A percentile compares a stretch with the other conserved stretches of the same genome.
Evolutionary conservation across 2,329 filamentous ascomycete species (phyloP).

Genomic region (Ophioceras dolichostomum): DNA sequence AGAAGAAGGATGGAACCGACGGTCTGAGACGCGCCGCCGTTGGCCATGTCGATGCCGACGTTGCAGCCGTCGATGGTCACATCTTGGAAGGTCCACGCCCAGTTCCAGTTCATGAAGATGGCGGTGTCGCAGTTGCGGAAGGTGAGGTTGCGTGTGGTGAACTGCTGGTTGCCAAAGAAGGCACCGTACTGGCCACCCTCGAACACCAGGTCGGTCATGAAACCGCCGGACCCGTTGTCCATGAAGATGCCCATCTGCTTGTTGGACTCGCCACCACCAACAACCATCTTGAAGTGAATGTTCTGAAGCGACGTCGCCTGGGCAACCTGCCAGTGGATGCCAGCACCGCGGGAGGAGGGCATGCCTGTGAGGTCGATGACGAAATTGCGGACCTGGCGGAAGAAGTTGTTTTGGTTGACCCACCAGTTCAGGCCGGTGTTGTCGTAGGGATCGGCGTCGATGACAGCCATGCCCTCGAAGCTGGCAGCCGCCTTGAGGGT

Average conservation of each 20-base stretch:
- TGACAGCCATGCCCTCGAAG: constrained; percentile 77
- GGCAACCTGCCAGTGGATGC: constrained; percentile 80
- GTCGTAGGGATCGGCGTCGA: constrained; percentile 80
- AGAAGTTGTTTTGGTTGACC: constrained; percentile 76
- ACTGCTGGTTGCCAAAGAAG: constrained; percentile 79
- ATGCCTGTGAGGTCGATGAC: constrained; percentile 62
- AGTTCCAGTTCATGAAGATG: constrained; percentile 87
- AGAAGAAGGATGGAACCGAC: constrained; percentile 78
- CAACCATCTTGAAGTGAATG: constrained; percentile 68
- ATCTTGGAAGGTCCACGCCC: constrained; percentile 73
- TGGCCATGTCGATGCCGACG: constrained; percentile 71
- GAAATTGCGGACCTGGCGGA: constrained; percentile 72
- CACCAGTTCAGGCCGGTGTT: constrained; percentile 58
- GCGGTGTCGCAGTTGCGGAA: constrained; percentile 77
- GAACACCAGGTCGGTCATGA: constrained; percentile 74
- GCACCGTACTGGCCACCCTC: constrained; percentile 69
- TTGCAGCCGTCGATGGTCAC: constrained; percentile 61
- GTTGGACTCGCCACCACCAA: constrained; percentile 51
- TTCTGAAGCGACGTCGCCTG: constrained; percentile 73
- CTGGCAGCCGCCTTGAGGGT: constrained; percentile 59
- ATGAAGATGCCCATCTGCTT: constrained; percentile 70
- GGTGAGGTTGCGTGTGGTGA: constrained; percentile 69
- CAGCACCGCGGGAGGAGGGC: constrained; percentile 47
- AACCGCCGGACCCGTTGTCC: constrained; percentile 75
- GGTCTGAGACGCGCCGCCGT: constrained; percentile 48